Evolutionary conservation across 129 eudicot species (phyloP).

Genomic region (Chrysanthemum lavandulifolium): DNA sequence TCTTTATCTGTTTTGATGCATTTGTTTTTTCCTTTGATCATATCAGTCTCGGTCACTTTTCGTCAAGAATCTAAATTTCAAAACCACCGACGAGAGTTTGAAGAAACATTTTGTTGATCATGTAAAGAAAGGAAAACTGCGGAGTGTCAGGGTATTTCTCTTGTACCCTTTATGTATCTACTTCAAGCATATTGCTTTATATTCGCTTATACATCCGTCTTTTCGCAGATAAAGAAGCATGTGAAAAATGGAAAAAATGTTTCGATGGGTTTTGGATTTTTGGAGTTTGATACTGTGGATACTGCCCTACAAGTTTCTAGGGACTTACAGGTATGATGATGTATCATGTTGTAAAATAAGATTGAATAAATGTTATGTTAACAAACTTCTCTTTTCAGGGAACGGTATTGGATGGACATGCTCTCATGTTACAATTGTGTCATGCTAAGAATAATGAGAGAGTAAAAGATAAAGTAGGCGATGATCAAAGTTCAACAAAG

Average conservation of each 20-base stretch:
- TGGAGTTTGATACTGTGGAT: slow-evolving; percentile 81
- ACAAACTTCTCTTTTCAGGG: slow-evolving; percentile 51
- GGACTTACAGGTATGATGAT: slow-evolving; percentile 60
- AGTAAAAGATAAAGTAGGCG: slow-evolving; percentile 51
- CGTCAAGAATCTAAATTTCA: slow-evolving; percentile 92
- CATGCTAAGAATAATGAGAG: slow-evolving; percentile 68
- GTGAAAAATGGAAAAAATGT: slow-evolving; percentile 83
- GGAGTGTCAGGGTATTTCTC: slow-evolving; percentile 75
- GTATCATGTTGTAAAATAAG: slow-evolving; percentile 1
- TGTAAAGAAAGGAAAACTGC: slow-evolving; percentile 67
- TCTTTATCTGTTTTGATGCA: neutral
- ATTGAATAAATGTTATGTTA: neutral
- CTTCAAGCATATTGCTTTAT: slow-evolving; percentile 4
- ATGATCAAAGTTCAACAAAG: slow-evolving; percentile 83
- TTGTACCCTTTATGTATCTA: neutral
- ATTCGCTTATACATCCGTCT: neutral
- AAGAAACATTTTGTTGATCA: slow-evolving; percentile 73
- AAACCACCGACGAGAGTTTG: slow-evolving; percentile 72
- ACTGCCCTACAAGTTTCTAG: slow-evolving; percentile 67
- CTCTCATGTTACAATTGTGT: slow-evolving; percentile 83
- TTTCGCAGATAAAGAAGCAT: slow-evolving; percentile 73
- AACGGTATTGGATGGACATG: slow-evolving; percentile 95
- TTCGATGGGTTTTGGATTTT: slow-evolving; percentile 91
- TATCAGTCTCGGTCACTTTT: slow-evolving; percentile 80
- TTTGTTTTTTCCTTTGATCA: slow-evolving; percentile 9